These are phyloP conservation scores for Laetiporus sulphureus DNA, from an alignment of 1,284 basidiomycete species.

Conservation along the genomic window DNA sequence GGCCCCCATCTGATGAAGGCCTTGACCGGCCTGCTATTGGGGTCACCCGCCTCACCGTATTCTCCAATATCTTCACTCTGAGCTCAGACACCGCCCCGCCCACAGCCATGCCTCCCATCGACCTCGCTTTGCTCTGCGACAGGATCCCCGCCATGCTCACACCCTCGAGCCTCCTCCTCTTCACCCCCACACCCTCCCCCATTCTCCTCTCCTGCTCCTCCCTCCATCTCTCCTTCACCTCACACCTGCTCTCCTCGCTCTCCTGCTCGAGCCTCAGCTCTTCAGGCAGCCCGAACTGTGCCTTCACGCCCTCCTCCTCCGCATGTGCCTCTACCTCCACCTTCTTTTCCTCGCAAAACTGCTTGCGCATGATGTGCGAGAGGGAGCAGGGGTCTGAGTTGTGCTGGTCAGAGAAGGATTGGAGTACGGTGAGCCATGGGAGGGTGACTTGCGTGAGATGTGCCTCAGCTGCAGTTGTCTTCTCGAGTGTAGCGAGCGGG, in stretches of 20 bases:
- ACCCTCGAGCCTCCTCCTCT: conserved; percentile 44
- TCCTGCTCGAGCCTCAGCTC: conserved; percentile 53
- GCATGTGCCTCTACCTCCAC: conserved; percentile 57
- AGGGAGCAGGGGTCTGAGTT: conserved; percentile 82
- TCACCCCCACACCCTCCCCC: conserved; percentile 35
- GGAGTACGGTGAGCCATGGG: conserved; percentile 70
- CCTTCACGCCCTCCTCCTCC: conserved; percentile 64
- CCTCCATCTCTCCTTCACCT: conserved; percentile 58
- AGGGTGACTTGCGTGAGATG: conserved; percentile 54
- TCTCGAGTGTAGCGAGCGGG: conserved; percentile 85
- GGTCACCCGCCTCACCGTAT: conserved; percentile 25
- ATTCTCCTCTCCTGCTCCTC: conserved; percentile 40
- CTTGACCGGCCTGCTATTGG: conserved; percentile 13
- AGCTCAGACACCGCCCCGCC: conserved; percentile 35
- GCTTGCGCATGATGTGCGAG: conserved; percentile 67
- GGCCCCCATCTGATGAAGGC: conserved; percentile 15
- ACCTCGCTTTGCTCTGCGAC: conserved; percentile 8
- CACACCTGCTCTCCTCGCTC: conserved; percentile 44
- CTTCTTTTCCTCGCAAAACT: conserved; percentile 84
- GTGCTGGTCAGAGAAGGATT: conserved; percentile 76
- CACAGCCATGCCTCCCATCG: conserved; percentile 6
- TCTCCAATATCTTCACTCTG: conserved; percentile 50
- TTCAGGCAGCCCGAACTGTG: conserved; percentile 68
- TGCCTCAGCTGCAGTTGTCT: conserved; percentile 74
- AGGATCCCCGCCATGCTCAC: conserved; percentile 26